Percentiles rank a stretch among this genome's conserved stretches.
Conservation (phyloP, 805 yeast genomes). For the Yarrowia divulgata region DNA sequence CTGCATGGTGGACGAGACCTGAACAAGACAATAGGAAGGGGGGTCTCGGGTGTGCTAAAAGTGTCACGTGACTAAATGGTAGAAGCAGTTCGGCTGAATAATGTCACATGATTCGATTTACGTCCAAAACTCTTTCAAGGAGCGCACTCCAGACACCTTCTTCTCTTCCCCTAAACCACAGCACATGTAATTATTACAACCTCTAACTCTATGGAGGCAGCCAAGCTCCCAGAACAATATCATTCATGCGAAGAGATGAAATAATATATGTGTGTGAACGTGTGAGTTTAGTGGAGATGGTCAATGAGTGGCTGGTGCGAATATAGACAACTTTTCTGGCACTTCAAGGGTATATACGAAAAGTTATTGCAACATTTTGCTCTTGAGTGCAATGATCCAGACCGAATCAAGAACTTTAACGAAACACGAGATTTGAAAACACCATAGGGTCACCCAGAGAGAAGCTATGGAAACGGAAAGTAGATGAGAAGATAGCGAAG, state of each 20-base stretch:
- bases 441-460: neutral
- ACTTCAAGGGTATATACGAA: too few relatives aligned
- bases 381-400: neutral
- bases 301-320: too few relatives aligned
- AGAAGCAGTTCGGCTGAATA: too few relatives aligned
- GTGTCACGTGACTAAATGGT: too few relatives aligned
- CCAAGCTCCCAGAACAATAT: conserved; percentile 7
- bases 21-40: too few relatives aligned
- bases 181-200: neutral
- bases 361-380: too few relatives aligned
- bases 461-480: neutral
- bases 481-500: neutral
- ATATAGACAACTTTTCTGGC: too few relatives aligned
- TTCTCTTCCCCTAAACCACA: neutral
- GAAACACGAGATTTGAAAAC: neutral
- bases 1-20: neutral
- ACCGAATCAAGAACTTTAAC: neutral
- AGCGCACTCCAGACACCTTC: neutral
- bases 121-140: too few relatives aligned
- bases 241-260: conserved; percentile 1
- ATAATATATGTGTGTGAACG: neutral
- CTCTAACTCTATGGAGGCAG: neutral
- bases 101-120: too few relatives aligned
- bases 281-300: neutral
- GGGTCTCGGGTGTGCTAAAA: too few relatives aligned